These are phyloP conservation scores for Rhododendron simsii DNA, from an alignment of 148 eudicot genomes.

Conservation along the genomic window DNA sequence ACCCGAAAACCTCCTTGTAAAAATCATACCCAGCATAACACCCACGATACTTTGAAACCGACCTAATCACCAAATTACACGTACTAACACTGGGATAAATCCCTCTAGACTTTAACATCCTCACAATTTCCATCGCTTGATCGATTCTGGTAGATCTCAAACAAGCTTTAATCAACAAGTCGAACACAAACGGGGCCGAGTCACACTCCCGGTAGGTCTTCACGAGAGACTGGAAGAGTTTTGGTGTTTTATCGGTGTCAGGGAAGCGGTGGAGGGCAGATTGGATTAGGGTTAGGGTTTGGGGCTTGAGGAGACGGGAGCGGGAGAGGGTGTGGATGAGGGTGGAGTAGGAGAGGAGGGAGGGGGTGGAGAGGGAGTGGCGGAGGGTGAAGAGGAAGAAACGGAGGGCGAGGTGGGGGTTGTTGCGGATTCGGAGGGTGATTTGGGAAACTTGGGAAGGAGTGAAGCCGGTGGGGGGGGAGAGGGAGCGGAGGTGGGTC, in stretches of 20 bases:
- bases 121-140: conserved; percentile 37
- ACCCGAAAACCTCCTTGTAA: conserved; percentile 39
- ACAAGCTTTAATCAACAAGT: conserved; percentile 47
- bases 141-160: conserved; percentile 43
- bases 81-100: conserved; percentile 28
- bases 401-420: conserved; percentile 52
- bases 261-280: conserved; percentile 31
- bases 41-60: conserved; percentile 30
- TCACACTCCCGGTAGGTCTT: conserved; percentile 50
- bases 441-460: conserved; percentile 55
- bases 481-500: conserved; percentile 45
- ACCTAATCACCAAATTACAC: conserved; percentile 41
- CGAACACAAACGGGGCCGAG: conserved; percentile 84
- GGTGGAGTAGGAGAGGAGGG: conserved; percentile 57
- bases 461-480: conserved; percentile 47
- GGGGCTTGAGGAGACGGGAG: conserved; percentile 40
- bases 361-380: conserved; percentile 37
- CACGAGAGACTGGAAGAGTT: conserved; percentile 40
- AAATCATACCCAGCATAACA: conserved; percentile 54
- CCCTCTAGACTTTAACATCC: conserved; percentile 29
- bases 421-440: conserved; percentile 49
- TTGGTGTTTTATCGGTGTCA: conserved; percentile 2
- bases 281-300: conserved; percentile 40
- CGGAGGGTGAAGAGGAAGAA: conserved; percentile 57
- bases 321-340: conserved; percentile 66